Base-by-base conservation (phyloP, 805 yeast genomes). In the Pichia manshurica region DNA sequence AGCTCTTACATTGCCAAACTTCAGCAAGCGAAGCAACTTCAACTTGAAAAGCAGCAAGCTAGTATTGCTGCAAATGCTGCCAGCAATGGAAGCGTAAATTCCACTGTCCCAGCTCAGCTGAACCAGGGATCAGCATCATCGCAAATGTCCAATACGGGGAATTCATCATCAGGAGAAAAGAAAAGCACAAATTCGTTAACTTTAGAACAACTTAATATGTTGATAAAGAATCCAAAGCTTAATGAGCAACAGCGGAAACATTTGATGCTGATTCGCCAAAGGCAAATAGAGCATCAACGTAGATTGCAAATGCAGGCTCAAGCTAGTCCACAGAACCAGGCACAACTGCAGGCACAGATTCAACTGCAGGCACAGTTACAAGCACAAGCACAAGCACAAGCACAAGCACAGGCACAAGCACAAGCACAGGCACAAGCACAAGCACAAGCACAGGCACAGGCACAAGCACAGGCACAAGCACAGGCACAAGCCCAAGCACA, bases 1-100 rank as follows among this genome's bases (percentile, higher is more conserved):
- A 84, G 84, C 3, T 72, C 80, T 15, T 80, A 81, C 55, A 61
- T 81, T 52, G 81, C 85, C 1, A 76, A 72, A 50, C 63, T 77
- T 32, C 84, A 79, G 59, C 58, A 58, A 35, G 44, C 46, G 4
- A 53, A 61, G 39, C 60, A 57, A 32, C 50, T 60, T 36, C 56
- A 67, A 29, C 47, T 45, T 13, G 55, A 51, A 55, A 58, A 62
- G 21, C 61, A 51, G 17, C 50, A 47, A 25, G 20, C 41, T 10
- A 32, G 25, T 8, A 7, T 37, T 37, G 40, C 40, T 3, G 40
- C 40, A 13, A 37, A 16, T 20, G 40, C 40, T 2, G 25, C 23
- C 4, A 21, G 8, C 19, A 37, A 37, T 37, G 40, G 29, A 5
- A 12, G n/a, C 2, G 6, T 21, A 9, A 35, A 35, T 35, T 6